phyloP scores from a whole-genome alignment of 106 monocot species.

The Vanilla planifolia region DNA sequence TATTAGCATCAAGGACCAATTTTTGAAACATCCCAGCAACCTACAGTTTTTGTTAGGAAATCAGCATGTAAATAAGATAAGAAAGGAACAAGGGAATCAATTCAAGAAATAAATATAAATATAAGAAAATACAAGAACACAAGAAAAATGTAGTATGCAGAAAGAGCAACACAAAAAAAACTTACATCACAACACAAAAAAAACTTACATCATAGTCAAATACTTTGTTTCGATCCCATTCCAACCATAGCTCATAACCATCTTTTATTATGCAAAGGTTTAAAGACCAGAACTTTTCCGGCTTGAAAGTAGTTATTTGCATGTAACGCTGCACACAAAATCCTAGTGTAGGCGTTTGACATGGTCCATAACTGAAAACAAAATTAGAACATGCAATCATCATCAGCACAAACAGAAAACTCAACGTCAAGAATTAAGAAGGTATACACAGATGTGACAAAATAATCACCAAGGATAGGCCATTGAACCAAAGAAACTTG shows the following conservation, averaged over 20 bases:
- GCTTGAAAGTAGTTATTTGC: slow-evolving; percentile 96
- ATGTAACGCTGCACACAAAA: slow-evolving; percentile 89
- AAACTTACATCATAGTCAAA: slow-evolving; percentile 80
- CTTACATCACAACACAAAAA: slow-evolving; percentile 60
- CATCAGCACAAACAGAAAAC: too few relatives aligned
- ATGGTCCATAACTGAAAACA: slow-evolving; percentile 90
- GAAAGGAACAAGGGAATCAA: too few relatives aligned
- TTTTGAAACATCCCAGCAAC: slow-evolving; percentile 90
- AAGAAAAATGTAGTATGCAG: background rate
- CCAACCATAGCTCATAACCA: slow-evolving; percentile 78
- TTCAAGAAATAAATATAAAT: slow-evolving; percentile 6
- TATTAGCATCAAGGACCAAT: slow-evolving; percentile 54
- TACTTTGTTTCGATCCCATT: slow-evolving; percentile 81
- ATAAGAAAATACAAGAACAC: background rate
- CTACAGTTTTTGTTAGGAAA: slow-evolving; percentile 34
- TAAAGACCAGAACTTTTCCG: slow-evolving; percentile 92
- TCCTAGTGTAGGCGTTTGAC: slow-evolving; percentile 95
- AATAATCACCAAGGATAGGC: too few relatives aligned
- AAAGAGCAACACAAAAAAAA: slow-evolving; percentile 12
- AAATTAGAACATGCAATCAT: background rate
- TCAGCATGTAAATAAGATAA: background rate
- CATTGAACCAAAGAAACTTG: too few relatives aligned
- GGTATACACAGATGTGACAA: too few relatives aligned
- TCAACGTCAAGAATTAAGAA: too few relatives aligned
- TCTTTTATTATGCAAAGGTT: slow-evolving; percentile 59